Evolutionary conservation across 1,139 yeast genomes (phyloP), one percentile per base, ranked within the genome.

Genomic region (Schwanniomyces etchellsii): DNA sequence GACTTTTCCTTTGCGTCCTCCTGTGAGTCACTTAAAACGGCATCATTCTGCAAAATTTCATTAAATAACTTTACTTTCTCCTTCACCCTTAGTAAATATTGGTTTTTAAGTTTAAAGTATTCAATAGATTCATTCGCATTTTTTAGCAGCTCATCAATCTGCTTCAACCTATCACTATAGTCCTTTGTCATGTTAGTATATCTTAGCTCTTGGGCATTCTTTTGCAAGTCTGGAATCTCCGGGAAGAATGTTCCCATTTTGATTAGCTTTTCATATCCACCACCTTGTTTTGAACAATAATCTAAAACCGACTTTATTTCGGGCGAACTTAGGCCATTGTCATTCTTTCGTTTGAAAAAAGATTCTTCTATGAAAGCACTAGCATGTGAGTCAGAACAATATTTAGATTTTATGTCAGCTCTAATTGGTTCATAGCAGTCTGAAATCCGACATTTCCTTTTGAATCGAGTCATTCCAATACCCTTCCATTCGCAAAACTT

Each of bases 311-410:
- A 39, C 24, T 50, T 54, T 14, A 56, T 40, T n/a, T 45, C 45
- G 10, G 39, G 42, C 2, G 42, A 30, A 15, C 44, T 26, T 35
- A 49, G 45, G n/a, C 47, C 44, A 5, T 37, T 35, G 10, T 52
- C 38, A 1, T 44, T 35, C 20, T 39, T 38, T 14, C 48, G 47
- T 5, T 43, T 38, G 17, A 52, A 33, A 28, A 63, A 31, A 2
- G 35, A 32, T 34, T 28, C 39, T 32, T 50, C 52, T 62, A 84
- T 68, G 45, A 64, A 86, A 35, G 50, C 45, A 15, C 71, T 35
- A 0, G 95, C 96, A 53, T 89, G 95, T 21, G 74, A 82, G 17
- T 64, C 68, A 14, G 76, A 58, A 50, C 97, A 89, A 51, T 84
- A 89, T 51, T 88, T 86, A 27, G 88, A 75, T 35, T 44, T 43